Base-by-base conservation (phyloP, 169 alveolate genomes). In the Plasmodium reichenowi region DNA sequence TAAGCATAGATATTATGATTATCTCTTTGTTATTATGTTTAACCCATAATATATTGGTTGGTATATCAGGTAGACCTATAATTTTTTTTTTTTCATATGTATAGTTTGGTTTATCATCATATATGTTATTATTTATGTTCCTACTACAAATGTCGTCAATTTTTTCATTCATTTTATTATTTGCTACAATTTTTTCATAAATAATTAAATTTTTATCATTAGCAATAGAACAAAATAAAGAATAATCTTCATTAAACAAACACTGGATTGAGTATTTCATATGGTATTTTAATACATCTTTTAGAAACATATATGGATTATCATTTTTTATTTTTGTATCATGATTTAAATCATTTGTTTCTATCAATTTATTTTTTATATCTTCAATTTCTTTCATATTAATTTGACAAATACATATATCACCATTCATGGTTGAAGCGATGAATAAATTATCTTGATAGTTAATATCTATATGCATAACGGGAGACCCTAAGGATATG, bases 131-230 rank as follows among this genome's bases (percentile, higher is more conserved):
- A 32, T 32, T 32, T 4, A 4, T 32, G 5, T 32, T 32, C 3
- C 6, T 17, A 3, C 20, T 6, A 20, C 8, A 62, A 6, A 62
- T 62, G 15, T 56, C 22, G 6, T 56, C 63, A 54, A n/a, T 73
- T 4, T 54, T 24, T 12, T 12, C 1, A 20, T 76, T 70, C 47
- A n/a, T 64, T 47, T 64, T 71, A 52, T 45, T 22, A 32, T 32
- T 32, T 32, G 45, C 6, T 29, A 50, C 38, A 64, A 68, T 68
- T 63, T 80, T 80, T 80, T 80, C 90, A 72, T 80, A 80, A 52
- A 80, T 68, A 32, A 80, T 80, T 80, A 80, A 67, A 80, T 80
- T 80, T 60, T 80, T 80, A 38, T 80, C 90, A 80, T 80, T 80
- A 29, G 85, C 80, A 56, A 80, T 80, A 12, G 90, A 80, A 48